These are phyloP conservation scores for Boletus mariae DNA, from an alignment of 1,284 basidiomycete species.

Conservation along the genomic window DNA sequence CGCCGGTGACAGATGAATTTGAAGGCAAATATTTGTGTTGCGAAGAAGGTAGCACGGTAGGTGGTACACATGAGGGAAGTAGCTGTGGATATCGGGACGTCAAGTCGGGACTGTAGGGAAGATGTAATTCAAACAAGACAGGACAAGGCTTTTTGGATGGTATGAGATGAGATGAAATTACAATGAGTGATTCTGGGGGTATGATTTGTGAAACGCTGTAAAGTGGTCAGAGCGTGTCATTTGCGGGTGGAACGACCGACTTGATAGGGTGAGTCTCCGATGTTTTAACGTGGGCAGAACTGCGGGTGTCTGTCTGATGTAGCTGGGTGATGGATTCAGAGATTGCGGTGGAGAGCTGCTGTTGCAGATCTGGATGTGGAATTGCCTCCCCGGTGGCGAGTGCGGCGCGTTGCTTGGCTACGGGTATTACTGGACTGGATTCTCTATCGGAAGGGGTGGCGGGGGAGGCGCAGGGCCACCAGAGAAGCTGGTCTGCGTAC, in stretches of 20 bases:
- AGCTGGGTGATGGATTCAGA: slow-evolving; percentile 16
- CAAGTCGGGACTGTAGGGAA: slow-evolving; percentile 41
- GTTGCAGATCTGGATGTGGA: slow-evolving; percentile 22
- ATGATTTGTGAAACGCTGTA: slow-evolving; percentile 63
- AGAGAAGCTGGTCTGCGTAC: slow-evolving; percentile 43
- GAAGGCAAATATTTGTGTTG: slow-evolving; percentile 24
- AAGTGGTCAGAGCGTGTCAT: slow-evolving; percentile 10
- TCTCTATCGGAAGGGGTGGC: not conserved
- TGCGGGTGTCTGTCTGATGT: not conserved
- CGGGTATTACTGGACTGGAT: slow-evolving; percentile 20
- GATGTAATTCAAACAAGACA: slow-evolving; percentile 45
- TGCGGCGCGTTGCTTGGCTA: slow-evolving; percentile 25
- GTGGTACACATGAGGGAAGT: slow-evolving; percentile 15
- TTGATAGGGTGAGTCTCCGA: slow-evolving; percentile 84
- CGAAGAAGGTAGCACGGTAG: slow-evolving; percentile 13
- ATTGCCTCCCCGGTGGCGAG: slow-evolving; percentile 19
- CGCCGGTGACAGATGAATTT: slow-evolving; percentile 37
- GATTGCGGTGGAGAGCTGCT: slow-evolving; percentile 20
- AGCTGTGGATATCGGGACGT: slow-evolving; percentile 31
- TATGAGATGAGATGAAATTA: slow-evolving; percentile 52
- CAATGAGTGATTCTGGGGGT: slow-evolving; percentile 54
- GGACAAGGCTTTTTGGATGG: slow-evolving; percentile 36
- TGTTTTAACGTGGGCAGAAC: slow-evolving; percentile 52
- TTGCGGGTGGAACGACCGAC: slow-evolving; percentile 37
- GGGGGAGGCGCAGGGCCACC: slow-evolving; percentile 47